phyloP scores from a whole-genome alignment of 208 protist species.

The Borovskyia barvae region DNA sequence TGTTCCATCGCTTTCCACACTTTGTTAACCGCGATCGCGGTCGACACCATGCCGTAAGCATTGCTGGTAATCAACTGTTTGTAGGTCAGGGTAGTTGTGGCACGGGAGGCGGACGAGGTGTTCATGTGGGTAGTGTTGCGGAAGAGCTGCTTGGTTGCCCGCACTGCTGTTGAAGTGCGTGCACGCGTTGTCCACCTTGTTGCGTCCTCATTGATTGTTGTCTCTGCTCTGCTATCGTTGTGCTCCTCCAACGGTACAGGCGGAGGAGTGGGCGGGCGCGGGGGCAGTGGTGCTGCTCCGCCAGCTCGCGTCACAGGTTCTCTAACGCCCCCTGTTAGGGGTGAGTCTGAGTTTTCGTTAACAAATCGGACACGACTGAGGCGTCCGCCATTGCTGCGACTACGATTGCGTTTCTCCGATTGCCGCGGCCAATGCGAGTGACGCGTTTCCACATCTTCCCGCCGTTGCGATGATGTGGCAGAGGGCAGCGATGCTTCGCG shows the following conservation, averaged over 20 bases:
- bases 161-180: conserved; percentile 49
- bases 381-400: conserved; percentile 20
- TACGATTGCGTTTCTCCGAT: conserved; percentile 24
- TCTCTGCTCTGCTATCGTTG: background rate
- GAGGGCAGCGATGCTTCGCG: conserved; percentile 10
- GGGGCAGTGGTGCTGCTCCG: conserved; percentile 10
- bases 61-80: conserved; percentile 48
- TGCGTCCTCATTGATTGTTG: conserved; percentile 17
- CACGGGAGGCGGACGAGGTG: conserved; percentile 18
- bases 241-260: conserved; percentile 15
- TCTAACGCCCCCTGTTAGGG: background rate
- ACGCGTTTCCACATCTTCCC: background rate
- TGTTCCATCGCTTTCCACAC: conserved; percentile 43
- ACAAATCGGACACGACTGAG: conserved; percentile 32
- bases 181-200: conserved; percentile 38
- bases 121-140: conserved; percentile 22
- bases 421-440: conserved; percentile 6
- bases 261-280: conserved; percentile 19
- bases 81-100: conserved; percentile 41
- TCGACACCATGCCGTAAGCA: conserved; percentile 44
- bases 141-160: conserved; percentile 80
- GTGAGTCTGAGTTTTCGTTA: conserved; percentile 12
- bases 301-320: background rate
- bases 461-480: background rate
- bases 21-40: conserved; percentile 38